These are phyloP conservation scores for Triglochin maritima DNA, from an alignment of 106 monocot genomes.

Conservation along the genomic window DNA sequence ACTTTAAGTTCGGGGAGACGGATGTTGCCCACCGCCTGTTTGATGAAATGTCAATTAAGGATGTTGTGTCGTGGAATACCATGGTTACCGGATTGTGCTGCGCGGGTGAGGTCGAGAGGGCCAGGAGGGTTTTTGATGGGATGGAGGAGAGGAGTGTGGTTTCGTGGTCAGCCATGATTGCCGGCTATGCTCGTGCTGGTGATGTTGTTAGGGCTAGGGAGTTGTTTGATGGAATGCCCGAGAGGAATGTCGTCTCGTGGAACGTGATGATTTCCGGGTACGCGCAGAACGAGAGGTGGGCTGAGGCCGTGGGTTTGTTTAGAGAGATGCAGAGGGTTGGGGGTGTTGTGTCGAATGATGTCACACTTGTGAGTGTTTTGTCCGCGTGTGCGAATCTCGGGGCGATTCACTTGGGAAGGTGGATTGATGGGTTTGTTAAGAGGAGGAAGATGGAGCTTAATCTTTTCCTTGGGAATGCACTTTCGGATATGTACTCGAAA, in stretches of 20 bases:
- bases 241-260: slow-evolving; percentile 26
- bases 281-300: slow-evolving; percentile 25
- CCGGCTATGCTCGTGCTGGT: slow-evolving; percentile 21
- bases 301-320: slow-evolving; percentile 18
- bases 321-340: slow-evolving; percentile 17
- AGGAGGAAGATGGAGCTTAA: slow-evolving; percentile 13
- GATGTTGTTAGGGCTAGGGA: slow-evolving; percentile 24
- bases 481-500: slow-evolving; percentile 38
- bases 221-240: slow-evolving; percentile 27
- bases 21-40: slow-evolving; percentile 19
- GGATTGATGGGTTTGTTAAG: slow-evolving; percentile 27
- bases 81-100: slow-evolving; percentile 18
- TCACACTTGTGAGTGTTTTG: slow-evolving; percentile 33
- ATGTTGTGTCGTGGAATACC: slow-evolving; percentile 37
- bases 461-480: slow-evolving; percentile 33
- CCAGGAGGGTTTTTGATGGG: slow-evolving; percentile 26
- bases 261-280: slow-evolving; percentile 36
- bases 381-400: slow-evolving; percentile 35
- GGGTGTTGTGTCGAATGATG: slow-evolving; percentile 17
- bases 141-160: slow-evolving; percentile 29
- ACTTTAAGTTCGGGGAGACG: slow-evolving; percentile 26
- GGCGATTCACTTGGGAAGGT: slow-evolving; percentile 24
- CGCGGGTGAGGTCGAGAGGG: slow-evolving; percentile 12
- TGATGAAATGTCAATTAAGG: slow-evolving; percentile 26
- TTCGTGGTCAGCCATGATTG: slow-evolving; percentile 40